Evolutionary conservation across 1,284 basidiomycete genomes (phyloP).

Genomic region (Anthracocystis setariae): DNA sequence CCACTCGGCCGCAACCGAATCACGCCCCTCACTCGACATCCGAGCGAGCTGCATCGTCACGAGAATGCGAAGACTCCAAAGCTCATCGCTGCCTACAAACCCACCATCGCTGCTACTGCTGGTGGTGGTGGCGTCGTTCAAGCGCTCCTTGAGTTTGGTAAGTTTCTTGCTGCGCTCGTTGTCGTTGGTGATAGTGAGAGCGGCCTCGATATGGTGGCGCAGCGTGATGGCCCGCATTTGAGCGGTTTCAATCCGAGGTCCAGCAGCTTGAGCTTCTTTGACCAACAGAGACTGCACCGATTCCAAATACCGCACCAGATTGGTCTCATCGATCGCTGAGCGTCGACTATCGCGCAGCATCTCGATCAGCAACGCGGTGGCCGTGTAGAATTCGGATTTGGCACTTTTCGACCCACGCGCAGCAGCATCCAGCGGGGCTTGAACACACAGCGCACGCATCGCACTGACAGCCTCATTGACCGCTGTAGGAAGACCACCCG

Average conservation of each 20-base stretch:
- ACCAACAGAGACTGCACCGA: constrained; percentile 34
- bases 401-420: constrained; percentile 7
- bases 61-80: constrained; percentile 45
- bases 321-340: constrained; percentile 52
- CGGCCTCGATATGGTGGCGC: constrained; percentile 24
- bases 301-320: constrained; percentile 49
- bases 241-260: constrained; percentile 28
- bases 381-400: constrained; percentile 44
- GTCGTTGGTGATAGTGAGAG: constrained; percentile 9
- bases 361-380: constrained; percentile 30
- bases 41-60: constrained; percentile 19
- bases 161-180: constrained; percentile 27
- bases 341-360: constrained; percentile 39
- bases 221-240: constrained; percentile 38
- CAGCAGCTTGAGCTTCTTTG: constrained; percentile 38
- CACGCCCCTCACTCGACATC: constrained; percentile 17
- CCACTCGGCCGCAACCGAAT: constrained; percentile 36
- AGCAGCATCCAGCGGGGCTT: constrained; percentile 33
- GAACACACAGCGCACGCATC: constrained; percentile 35
- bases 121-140: constrained; percentile 29
- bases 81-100: constrained; percentile 35
- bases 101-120: too few relatives aligned
- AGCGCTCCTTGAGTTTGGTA: constrained; percentile 16
- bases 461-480: constrained; percentile 33
- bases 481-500: constrained; percentile 35